Conservation (phyloP, 441 rosid species). For the Euphorbia celastroides region DNA sequence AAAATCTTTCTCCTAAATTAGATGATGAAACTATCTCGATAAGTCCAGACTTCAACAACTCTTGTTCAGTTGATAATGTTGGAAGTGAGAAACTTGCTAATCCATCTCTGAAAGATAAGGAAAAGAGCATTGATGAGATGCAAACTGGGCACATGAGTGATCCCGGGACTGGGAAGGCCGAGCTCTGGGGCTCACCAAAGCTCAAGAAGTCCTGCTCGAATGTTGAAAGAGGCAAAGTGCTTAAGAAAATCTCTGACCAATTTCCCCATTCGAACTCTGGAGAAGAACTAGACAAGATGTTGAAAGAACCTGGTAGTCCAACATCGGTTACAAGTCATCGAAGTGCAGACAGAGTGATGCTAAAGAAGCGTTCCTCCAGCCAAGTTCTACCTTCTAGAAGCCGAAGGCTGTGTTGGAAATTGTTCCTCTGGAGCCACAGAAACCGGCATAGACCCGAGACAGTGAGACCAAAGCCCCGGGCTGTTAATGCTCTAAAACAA, state of each 20-base stretch:
- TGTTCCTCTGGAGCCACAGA: constrained; percentile 95
- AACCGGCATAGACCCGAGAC: constrained; percentile 48
- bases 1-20: constrained; percentile 29
- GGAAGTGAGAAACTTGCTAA: constrained; percentile 24
- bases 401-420: constrained; percentile 77
- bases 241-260: constrained; percentile 27
- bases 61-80: constrained; percentile 27
- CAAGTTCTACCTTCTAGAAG: constrained; percentile 90
- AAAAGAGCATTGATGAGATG: constrained; percentile 22
- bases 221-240: constrained; percentile 45
- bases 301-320: constrained; percentile 39
- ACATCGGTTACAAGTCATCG: constrained; percentile 44
- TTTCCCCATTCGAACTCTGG: constrained; percentile 38
- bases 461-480: constrained; percentile 32
- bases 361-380: constrained; percentile 87
- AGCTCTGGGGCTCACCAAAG: constrained; percentile 61
- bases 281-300: constrained; percentile 24
- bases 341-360: constrained; percentile 90
- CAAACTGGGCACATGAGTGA: constrained; percentile 78
- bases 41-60: constrained; percentile 22
- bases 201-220: constrained; percentile 83
- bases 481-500: constrained; percentile 36
- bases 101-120: constrained; percentile 18
- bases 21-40: constrained; percentile 19
- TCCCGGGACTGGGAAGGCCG: constrained; percentile 60